A percentile compares a stretch with the other conserved stretches of the same genome.
Conservation (phyloP, 331 rosid genomes). For the Arachis monticola region DNA sequence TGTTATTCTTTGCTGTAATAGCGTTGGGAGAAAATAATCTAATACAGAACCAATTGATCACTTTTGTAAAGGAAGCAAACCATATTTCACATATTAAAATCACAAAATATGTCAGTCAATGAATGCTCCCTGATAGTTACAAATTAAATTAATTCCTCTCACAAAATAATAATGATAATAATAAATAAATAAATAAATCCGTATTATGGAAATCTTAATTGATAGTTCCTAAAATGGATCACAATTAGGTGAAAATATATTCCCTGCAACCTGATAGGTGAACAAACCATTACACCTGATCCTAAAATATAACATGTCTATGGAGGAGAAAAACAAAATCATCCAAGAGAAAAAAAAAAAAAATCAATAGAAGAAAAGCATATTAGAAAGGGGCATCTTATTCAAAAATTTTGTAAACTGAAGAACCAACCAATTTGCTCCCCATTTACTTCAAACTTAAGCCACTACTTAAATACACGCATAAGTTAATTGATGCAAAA, state of each 20-base stretch:
- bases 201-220: not conserved
- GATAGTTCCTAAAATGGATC: not conserved
- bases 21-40: too few relatives aligned
- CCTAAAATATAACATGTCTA: too few relatives aligned
- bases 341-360: too few relatives aligned
- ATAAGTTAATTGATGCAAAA: not conserved
- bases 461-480: constrained; percentile 1
- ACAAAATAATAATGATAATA: not conserved
- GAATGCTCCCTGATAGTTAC: not conserved
- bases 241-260: not conserved
- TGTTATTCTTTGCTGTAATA: too few relatives aligned
- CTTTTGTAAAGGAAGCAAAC: too few relatives aligned
- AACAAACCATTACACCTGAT: not conserved
- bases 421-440: not conserved
- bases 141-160: too few relatives aligned
- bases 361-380: not conserved
- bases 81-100: not conserved
- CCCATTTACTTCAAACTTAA: constrained; percentile 23
- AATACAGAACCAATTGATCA: too few relatives aligned
- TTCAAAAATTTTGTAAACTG: not conserved
- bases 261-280: not conserved
- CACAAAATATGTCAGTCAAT: not conserved
- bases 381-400: not conserved
- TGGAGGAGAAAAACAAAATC: too few relatives aligned
- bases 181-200: not conserved